These are phyloP conservation scores for Asterophora lycoperdoides DNA, from an alignment of 768 basidiomycete species.

Conservation along the genomic window DNA sequence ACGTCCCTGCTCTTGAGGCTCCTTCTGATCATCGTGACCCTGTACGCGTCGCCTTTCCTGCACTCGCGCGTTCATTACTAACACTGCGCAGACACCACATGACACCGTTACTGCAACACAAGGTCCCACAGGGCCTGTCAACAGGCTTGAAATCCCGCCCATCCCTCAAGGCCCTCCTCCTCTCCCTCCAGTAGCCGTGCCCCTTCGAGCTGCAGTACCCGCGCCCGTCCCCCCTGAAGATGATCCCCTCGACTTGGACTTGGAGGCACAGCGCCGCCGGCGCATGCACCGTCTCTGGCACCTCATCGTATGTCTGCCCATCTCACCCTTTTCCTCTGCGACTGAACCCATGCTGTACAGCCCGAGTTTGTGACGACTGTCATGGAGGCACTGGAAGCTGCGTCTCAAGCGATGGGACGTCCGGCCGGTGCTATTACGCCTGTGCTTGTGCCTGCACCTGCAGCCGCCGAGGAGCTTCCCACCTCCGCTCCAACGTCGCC, in stretches of 20 bases:
- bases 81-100: not conserved
- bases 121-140: not conserved
- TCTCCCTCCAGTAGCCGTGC: not conserved
- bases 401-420: not conserved
- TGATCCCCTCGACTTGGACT: not conserved
- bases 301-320: not conserved
- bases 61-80: not conserved
- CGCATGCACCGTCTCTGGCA: not conserved
- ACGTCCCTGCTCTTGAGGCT: conserved; percentile 12
- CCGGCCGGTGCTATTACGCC: not conserved
- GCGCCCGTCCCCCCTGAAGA: not conserved
- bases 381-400: not conserved
- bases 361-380: not conserved
- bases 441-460: not conserved
- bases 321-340: not conserved
- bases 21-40: not conserved
- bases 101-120: not conserved
- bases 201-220: not conserved
- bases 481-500: not conserved
- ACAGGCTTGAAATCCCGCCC: not conserved
- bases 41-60: not conserved
- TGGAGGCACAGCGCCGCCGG: not conserved
- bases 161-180: not conserved
- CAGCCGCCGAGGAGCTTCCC: not conserved
- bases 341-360: not conserved